phyloP scores from a whole-genome alignment of 2,329 filamentous ascomycete genomes.

The Fusarium euwallaceae region DNA sequence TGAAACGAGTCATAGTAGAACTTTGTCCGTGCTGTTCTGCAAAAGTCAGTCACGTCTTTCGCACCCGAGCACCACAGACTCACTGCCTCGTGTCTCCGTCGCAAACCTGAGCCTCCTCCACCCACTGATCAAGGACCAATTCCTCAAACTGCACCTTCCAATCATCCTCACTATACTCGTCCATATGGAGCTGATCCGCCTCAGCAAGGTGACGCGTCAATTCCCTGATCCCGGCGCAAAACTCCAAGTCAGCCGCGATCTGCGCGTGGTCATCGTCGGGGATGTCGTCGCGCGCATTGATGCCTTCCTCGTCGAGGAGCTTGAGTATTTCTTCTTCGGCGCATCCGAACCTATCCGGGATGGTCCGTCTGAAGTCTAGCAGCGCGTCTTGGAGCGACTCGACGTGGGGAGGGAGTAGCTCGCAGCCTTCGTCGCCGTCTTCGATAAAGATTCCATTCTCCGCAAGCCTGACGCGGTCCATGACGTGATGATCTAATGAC shows the following conservation, averaged over 20 bases:
- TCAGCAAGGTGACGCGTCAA: neutral
- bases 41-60: neutral
- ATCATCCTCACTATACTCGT: neutral
- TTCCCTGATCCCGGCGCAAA: neutral
- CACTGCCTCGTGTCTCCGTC: slow-evolving; percentile 18
- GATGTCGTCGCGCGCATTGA: neutral
- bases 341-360: slow-evolving; percentile 21
- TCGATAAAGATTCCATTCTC: slow-evolving; percentile 31
- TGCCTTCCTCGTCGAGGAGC: neutral
- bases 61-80: neutral
- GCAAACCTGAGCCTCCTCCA: neutral
- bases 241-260: slow-evolving; percentile 9
- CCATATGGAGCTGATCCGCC: neutral
- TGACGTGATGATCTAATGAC: neutral
- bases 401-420: slow-evolving; percentile 24
- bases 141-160: slow-evolving; percentile 13
- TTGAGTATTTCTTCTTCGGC: neutral
- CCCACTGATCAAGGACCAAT: slow-evolving; percentile 7
- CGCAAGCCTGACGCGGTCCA: slow-evolving; percentile 7
- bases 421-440: slow-evolving; percentile 15
- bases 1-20: slow-evolving; percentile 22
- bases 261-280: slow-evolving; percentile 2
- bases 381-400: slow-evolving; percentile 21
- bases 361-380: slow-evolving; percentile 30
- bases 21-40: slow-evolving; percentile 12